Percentiles rank a stretch among this genome's conserved stretches.
These are phyloP conservation scores for Bonia amplexicaulis DNA, from an alignment of 176 grass and related monocot species.

Conservation along the genomic window DNA sequence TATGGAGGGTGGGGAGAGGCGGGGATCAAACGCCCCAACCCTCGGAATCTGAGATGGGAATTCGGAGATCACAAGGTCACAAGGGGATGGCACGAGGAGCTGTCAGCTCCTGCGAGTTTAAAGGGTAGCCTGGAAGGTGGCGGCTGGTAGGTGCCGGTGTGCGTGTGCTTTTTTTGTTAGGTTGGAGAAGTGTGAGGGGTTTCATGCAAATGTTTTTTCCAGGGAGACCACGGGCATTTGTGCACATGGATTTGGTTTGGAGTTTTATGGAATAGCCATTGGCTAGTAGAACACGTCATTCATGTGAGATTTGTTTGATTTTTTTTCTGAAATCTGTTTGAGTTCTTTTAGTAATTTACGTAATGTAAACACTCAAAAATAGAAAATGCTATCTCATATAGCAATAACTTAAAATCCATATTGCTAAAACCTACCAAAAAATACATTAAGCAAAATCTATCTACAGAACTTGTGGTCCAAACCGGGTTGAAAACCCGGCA, in stretches of 20 bases:
- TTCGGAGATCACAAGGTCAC: slow-evolving; percentile 47
- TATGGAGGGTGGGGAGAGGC: slow-evolving; percentile 7
- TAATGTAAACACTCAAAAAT: neutral
- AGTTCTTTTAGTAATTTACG: neutral
- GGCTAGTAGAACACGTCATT: neutral
- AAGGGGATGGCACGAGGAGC: neutral
- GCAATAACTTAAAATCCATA: neutral
- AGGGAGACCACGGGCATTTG: neutral
- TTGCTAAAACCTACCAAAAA: neutral
- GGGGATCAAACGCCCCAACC: slow-evolving; percentile 16
- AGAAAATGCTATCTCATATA: neutral
- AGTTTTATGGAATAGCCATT: neutral
- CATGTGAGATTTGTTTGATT: neutral
- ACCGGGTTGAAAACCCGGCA: neutral
- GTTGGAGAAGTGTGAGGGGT: neutral
- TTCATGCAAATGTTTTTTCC: neutral
- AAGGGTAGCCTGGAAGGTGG: slow-evolving; percentile 17
- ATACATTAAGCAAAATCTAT: neutral
- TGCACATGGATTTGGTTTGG: slow-evolving; percentile 10
- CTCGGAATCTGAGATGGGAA: slow-evolving; percentile 36
- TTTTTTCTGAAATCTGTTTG: neutral
- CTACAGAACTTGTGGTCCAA: neutral
- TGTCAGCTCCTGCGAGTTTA: slow-evolving; percentile 20
- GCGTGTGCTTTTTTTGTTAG: neutral
- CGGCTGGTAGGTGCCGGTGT: neutral